Conservation (phyloP, 345 rosid species). For the Ceriops zippeliana region DNA sequence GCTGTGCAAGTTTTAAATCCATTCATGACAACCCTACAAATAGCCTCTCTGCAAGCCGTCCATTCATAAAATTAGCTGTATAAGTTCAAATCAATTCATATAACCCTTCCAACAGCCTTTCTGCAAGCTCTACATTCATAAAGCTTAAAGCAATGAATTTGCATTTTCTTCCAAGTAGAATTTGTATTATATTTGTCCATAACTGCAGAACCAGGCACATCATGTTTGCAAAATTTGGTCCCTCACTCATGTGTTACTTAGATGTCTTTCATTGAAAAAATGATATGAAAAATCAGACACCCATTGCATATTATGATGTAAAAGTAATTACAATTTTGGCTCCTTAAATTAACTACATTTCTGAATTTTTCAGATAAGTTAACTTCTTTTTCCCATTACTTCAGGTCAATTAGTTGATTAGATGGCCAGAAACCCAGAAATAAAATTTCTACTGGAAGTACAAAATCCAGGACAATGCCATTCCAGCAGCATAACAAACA, state of each 20-base stretch:
- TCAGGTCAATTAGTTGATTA: not conserved
- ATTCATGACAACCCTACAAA: too few species aligned
- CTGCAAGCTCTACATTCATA: too few species aligned
- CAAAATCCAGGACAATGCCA: not conserved
- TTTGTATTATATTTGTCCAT: not conserved
- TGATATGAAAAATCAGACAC: too few species aligned
- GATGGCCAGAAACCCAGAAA: not conserved
- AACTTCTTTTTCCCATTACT: not conserved
- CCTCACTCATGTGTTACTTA: not conserved
- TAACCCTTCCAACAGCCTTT: too few species aligned
- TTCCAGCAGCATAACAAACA: not conserved
- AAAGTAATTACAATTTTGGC: too few species aligned
- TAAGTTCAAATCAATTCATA: too few species aligned
- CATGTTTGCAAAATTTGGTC: slow-evolving; percentile 2
- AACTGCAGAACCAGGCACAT: not conserved
- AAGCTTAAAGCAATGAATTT: not conserved
- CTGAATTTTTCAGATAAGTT: not conserved
- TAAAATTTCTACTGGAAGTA: not conserved
- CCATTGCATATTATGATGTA: too few species aligned
- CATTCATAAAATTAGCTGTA: too few species aligned
- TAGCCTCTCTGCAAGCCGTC: too few species aligned
- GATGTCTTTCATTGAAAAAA: too few species aligned
- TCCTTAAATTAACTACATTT: not conserved
- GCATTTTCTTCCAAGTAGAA: not conserved
- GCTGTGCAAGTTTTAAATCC: too few species aligned